Conservation (phyloP, 2,329 filamentous ascomycete species). For the Neonectria magnoliae region DNA sequence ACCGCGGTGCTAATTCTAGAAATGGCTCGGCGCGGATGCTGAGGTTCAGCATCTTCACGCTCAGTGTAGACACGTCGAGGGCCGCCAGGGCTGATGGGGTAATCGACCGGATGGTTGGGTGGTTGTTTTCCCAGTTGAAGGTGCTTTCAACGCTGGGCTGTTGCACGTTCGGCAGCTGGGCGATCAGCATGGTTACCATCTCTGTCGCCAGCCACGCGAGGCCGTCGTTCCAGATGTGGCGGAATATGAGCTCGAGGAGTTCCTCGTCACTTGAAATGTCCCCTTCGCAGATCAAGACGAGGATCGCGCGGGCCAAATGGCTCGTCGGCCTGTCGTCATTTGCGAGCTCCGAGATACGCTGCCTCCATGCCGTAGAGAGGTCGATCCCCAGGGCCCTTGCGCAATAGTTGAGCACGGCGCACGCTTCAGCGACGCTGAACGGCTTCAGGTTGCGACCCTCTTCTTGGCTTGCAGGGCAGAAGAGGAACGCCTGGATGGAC, state of each 20-base stretch:
- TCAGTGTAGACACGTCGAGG: background rate
- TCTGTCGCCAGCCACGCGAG: background rate
- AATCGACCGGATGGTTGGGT: no score
- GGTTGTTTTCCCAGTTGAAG: background rate
- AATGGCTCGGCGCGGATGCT: background rate
- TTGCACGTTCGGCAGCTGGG: background rate
- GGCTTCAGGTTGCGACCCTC: background rate
- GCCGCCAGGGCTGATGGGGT: background rate
- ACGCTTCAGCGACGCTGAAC: background rate
- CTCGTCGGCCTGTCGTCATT: background rate
- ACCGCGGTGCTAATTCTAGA: background rate
- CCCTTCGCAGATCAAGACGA: background rate
- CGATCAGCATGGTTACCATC: conserved; percentile 6
- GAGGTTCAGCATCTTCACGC: background rate
- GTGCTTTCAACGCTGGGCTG: background rate
- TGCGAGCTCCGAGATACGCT: background rate
- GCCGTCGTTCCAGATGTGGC: background rate
- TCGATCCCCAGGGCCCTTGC: background rate
- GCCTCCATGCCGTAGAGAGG: background rate
- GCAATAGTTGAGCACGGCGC: background rate
- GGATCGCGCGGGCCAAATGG: background rate
- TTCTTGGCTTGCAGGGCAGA: background rate
- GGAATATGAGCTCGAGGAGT: background rate
- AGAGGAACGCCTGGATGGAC: background rate
- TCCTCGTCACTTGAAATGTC: background rate